Evolutionary conservation across 179 eudicot genomes (phyloP), one percentile per base, ranked within the genome.

Genomic region (Gypsophila paniculata): DNA sequence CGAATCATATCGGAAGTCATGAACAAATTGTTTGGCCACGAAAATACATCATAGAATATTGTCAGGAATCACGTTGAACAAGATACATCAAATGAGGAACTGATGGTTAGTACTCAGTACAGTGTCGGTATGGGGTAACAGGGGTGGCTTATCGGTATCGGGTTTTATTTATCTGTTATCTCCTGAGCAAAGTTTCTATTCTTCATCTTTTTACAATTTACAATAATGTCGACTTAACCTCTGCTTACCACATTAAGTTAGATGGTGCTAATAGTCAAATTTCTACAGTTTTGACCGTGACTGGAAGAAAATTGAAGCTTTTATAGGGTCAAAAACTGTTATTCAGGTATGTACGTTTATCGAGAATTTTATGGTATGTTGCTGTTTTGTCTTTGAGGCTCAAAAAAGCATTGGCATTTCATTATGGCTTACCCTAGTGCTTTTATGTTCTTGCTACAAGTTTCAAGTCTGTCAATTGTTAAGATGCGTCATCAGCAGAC

Each of bases 281-380:
- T 53, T 76, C 55, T 65, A 49, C 79, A 90, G 98, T 18, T 93
- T 93, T 86, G 98, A 93, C 76, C 98, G 98, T 77, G 98, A 93
- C 70, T 93, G 98, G 98, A 91, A 93, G 78, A 93, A 93, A 78
- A 91, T 91, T 70, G 97, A 89, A 81, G 97, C 98, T 77, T 93
- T 87, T 82, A 72, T 93, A 67, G 98, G 98, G 22, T 91, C 98
- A 53, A 93, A 91, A 81, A 88, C 96, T 65, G 97, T 93, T 60
- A 93, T 91, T 70, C 98, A 93, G 97, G 98, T 93, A 75, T 81
- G 21, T 14, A 53, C 14, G 29, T 48, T 26, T 4, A 32, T 69
- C 6, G 7, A 70, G 3, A 11, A 10, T 54, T 14, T 38, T 54
- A 26, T 76, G 26, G 65, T 22, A 57, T 19, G 29, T 10, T 32